phyloP scores from a whole-genome alignment of 345 rosid genomes.

The Raphanus raphanistrum region DNA sequence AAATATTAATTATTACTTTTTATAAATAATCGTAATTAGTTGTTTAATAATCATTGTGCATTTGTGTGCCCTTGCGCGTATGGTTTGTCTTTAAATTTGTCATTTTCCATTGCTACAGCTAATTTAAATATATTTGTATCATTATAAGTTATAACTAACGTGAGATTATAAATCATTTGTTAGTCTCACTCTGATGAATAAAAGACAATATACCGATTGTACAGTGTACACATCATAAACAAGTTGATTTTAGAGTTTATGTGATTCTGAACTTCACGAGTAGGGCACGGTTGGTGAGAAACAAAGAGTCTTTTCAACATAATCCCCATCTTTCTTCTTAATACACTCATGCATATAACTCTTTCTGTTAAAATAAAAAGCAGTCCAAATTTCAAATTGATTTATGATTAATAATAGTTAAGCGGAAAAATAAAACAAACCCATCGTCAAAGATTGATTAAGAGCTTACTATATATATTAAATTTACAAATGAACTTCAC shows the following conservation, averaged over 20 bases:
- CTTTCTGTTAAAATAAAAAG: background rate
- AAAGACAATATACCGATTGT: background rate
- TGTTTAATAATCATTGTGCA: background rate
- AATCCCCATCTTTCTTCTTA: background rate
- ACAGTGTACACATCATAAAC: background rate
- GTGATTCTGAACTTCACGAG: background rate
- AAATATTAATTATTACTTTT: conserved; percentile 1
- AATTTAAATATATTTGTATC: background rate
- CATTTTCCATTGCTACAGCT: background rate
- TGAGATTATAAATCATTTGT: background rate
- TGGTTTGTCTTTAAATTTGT: background rate
- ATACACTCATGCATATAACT: background rate
- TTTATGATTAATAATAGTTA: background rate
- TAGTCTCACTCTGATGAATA: background rate
- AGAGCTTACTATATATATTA: background rate
- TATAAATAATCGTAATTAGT: background rate
- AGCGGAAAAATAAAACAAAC: background rate
- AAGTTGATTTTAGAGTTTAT: background rate
- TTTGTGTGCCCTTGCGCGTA: background rate
- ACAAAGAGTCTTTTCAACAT: background rate
- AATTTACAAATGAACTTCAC: conserved; percentile 25
- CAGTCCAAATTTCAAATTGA: background rate
- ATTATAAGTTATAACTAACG: background rate
- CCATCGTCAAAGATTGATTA: conserved; percentile 15
- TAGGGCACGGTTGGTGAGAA: background rate